Evolutionary conservation across 2,329 filamentous ascomycete genomes (phyloP), one percentile per base, ranked within the genome.

Genomic region (Colletotrichum liaoningense): DNA sequence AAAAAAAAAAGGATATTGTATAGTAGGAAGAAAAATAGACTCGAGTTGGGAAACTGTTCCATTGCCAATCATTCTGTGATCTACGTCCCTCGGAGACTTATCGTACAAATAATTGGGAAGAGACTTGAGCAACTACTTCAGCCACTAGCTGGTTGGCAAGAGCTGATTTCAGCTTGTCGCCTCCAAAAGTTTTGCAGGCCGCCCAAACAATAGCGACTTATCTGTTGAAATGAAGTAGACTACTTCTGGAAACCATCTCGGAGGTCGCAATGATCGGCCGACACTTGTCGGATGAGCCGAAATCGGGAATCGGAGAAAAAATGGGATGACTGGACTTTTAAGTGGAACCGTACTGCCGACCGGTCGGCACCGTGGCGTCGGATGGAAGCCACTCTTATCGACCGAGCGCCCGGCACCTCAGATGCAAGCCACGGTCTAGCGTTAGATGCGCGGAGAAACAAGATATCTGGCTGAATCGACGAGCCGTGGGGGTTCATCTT

Each of bases 401-500:
- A 28, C 5, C 4, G 11, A 0, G 5, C 24, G 6, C 7, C n/a
- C 35, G 19, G 28, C 19, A n/a, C 19, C 28, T 11, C 60, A 63
- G 19, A 52, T 52, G 6, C 58, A 4, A 49, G 42, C 42, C 42
- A 30, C 12, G 7, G 35, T 42, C 35, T 42, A n/a, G 5, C 14
- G 7, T 16, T 19, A 30, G 19, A 24, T 16, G 42, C 66, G 69
- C 59, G 66, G 55, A 65, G 66, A 73, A 65, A 52, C 26, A 60
- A 65, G 46, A 73, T 30, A 26, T 62, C 22, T 14, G 42, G n/a
- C 4, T 8, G 11, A 35, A 5, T 28, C 5, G 35, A 55, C 4
- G 16, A 14, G 19, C n/a, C 30, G 46, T 52, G 55, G 56, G 52
- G 65, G 46, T 22, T 65, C 46, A 33, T 30, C 7, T 69, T 65